Base-by-base conservation (phyloP, 1,139 yeast species). In the Eremothecium coryli region DNA sequence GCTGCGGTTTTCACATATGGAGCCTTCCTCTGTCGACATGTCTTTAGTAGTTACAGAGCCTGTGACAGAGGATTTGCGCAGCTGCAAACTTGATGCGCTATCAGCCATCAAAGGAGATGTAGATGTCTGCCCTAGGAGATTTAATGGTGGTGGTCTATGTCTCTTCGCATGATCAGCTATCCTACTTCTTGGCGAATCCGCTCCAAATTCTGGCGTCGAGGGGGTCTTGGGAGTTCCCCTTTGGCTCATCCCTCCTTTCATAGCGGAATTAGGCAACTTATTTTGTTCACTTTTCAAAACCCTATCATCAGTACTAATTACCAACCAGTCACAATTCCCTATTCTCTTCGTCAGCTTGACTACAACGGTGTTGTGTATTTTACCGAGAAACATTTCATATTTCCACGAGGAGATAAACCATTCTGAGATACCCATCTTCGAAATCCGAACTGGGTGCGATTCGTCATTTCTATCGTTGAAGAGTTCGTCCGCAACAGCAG, bases 341-440 rank as follows among this genome's bases (percentile, higher is more conserved):
- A 57, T 49, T 23, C 56, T 52, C 40, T 54, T 56, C 4, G 60
- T 57, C 22, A 57, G 37, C 39, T 57, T 57, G 31, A 57, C 36
- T 10, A 57, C 52, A 30, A 56, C 46, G 8, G 61, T 55, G 38
- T 57, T 57, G 16, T 55, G 54, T 23, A 57, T 44, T 23, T 49
- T 51, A 5, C 57, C 56, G 34, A 54, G 41, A 32, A 57, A 57
- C 10, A 59, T 55, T 37, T 57, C 61, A 37, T 56, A 54, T 36
- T 57, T 57, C 61, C 61, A 57, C 10, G 61, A 52, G 25, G 56
- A 55, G 29, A 57, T 57, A 29, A 57, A 55, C 60, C 60, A 56
- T 36, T 57, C 61, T 14, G 58, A 54, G 22, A 57, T 47, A 16
- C 51, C 54, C 32, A 54, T 39, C 37, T 57, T 57, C 4, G 60